These are phyloP conservation scores for Ceratocystis lukuohia DNA, from an alignment of 2,329 filamentous ascomycete genomes.

Conservation along the genomic window DNA sequence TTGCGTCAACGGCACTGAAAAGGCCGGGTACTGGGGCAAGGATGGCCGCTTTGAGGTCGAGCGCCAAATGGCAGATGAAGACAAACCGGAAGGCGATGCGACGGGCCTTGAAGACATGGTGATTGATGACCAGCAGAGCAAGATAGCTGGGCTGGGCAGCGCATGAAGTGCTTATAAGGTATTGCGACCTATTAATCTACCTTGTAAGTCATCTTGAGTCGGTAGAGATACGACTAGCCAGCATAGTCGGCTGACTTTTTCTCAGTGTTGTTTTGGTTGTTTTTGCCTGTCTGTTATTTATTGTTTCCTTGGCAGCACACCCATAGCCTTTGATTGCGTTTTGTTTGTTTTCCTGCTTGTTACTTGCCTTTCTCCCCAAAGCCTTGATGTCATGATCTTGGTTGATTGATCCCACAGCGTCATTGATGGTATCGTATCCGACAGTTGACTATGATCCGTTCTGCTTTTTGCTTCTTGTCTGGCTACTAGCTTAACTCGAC, in stretches of 20 bases:
- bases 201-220: neutral
- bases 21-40: slow-evolving; percentile 51
- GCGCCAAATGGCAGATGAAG: slow-evolving; percentile 52
- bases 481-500: no score
- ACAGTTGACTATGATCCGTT: no score
- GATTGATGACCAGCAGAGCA: slow-evolving; percentile 26
- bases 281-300: neutral
- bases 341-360: neutral
- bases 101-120: slow-evolving; percentile 14
- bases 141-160: slow-evolving; percentile 36
- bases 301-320: neutral
- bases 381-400: neutral
- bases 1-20: slow-evolving; percentile 50
- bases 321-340: neutral
- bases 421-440: neutral
- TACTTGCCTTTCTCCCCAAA: neutral
- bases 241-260: neutral
- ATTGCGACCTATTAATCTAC: neutral
- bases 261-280: neutral
- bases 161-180: slow-evolving; percentile 26
- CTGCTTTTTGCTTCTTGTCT: no score
- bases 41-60: slow-evolving; percentile 58
- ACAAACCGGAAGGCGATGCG: slow-evolving; percentile 24
- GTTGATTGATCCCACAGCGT: neutral
- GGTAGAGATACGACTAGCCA: neutral